Conservation (phyloP, 768 basidiomycete genomes). For the Trametes punicea region DNA sequence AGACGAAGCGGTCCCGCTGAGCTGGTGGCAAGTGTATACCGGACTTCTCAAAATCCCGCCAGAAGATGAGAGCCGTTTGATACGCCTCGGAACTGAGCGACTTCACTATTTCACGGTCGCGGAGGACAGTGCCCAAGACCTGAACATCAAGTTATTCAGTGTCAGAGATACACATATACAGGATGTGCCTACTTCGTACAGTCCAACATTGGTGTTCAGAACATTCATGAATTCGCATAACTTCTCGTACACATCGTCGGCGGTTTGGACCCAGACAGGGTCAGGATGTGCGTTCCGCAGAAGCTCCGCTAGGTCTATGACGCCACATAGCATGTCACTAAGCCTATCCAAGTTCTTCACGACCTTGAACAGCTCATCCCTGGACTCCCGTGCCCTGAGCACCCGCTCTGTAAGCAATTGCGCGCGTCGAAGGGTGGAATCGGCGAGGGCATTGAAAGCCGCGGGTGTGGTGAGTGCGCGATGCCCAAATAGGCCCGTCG, state of each 20-base stretch:
- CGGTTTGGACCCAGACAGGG: slow-evolving; percentile 73
- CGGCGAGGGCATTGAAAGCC: slow-evolving; percentile 67
- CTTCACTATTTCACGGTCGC: slow-evolving; percentile 61
- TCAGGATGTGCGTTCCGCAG: slow-evolving; percentile 94
- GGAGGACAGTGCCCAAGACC: slow-evolving; percentile 70
- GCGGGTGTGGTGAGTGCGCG: slow-evolving; percentile 64
- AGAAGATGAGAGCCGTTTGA: slow-evolving; percentile 89
- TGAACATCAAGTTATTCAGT: slow-evolving; percentile 28
- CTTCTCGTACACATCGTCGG: slow-evolving; percentile 84
- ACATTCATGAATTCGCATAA: slow-evolving; percentile 98
- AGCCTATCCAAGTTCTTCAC: slow-evolving; percentile 96
- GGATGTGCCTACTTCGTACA: slow-evolving; percentile 71
- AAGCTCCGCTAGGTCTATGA: slow-evolving; percentile 95
- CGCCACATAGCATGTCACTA: slow-evolving; percentile 92
- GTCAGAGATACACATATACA: slow-evolving; percentile 1
- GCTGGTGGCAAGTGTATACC: slow-evolving; percentile 84
- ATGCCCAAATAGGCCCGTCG: slow-evolving; percentile 86
- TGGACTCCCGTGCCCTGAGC: slow-evolving; percentile 64
- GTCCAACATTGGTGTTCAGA: slow-evolving; percentile 87
- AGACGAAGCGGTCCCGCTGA: slow-evolving; percentile 79
- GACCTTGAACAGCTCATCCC: slow-evolving; percentile 73
- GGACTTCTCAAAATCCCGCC: slow-evolving; percentile 96
- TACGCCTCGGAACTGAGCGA: slow-evolving; percentile 72
- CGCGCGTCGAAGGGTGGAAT: slow-evolving; percentile 78
- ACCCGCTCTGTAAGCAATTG: slow-evolving; percentile 83